Evolutionary conservation across 169 alveolate genomes (phyloP), one percentile per base, ranked within the genome.

Genomic region (Amoebophrya sp.): DNA sequence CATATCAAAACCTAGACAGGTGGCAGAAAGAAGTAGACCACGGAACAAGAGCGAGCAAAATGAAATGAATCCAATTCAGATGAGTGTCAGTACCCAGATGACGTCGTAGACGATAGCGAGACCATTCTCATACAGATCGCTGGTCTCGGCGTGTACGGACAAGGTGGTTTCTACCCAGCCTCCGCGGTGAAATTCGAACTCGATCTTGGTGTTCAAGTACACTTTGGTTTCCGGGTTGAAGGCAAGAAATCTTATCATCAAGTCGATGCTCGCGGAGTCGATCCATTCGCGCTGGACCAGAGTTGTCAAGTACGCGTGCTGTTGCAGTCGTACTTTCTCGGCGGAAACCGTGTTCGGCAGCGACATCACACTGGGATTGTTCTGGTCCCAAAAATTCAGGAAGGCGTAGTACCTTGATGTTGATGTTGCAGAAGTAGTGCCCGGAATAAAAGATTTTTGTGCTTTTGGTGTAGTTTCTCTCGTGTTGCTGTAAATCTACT

Each of bases 331-430:
- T 2, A 66, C 32, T 25, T 18, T 66, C 35, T 66, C 83, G 7
- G 83, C 83, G 32, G 35, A 66, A 25, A 1, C 12, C 83, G 83
- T 66, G 83, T 66, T 66, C 35, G 83, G 83, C 83, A 0, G 83
- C 83, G 83, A 7, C 38, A 66, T 18, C 83, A 66, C 29, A 25
- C 35, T 12, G 35, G 83, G 83, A 25, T 66, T 66, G 83, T 66
- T 25, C 83, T 7, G 32, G 83, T 66, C 83, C 83, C 83, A 66
- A n/a, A 66, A 66, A 66, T 66, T 66, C 38, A 66, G 83, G 32
- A 66, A 66, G 32, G 83, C 83, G 83, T 66, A 66, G 83, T 66
- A 66, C 54, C 54, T 41, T n/a, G n/a, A n/a, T n/a, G n/a, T n/a
- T n/a, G n/a, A n/a, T n/a, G n/a, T n/a, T n/a, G n/a, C n/a, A n/a